Evolutionary conservation across 306 rosid species (phyloP), one percentile per base, ranked within the genome.

Genomic region (Vachellia collinsii): DNA sequence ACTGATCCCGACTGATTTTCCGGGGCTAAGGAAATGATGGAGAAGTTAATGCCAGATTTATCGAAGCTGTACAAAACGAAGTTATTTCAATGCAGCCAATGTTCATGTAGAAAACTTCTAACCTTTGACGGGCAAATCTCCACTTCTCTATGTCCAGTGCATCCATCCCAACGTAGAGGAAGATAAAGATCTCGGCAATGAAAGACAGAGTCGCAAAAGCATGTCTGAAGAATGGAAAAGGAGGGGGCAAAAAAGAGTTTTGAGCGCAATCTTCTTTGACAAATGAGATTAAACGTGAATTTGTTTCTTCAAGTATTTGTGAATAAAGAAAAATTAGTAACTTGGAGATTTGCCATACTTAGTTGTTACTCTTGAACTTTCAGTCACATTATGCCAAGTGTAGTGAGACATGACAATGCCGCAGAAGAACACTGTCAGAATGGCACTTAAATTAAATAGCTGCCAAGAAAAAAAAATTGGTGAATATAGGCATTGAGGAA

Each of bases 331-430:
- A 20, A 59, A 51, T 51, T 20, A 23, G 48, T 7, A 36, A 80
- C 68, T 34, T 38, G 29, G 46, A 73, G 65, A 48, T 75, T 76
- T 72, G 14, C 85, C 95, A 6, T 90, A 94, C 99, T 93, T 95
- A n/a, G 98, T 93, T 84, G 99, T 96, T 56, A 92, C 92, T 85
- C 99, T 87, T 80, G 99, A 96, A 86, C 96, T 90, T 85, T 93
- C 97, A 1, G 97, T 96, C 83, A 96, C 97, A 82, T 93, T 93
- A 83, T 96, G 97, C 99, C 99, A 96, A n/a, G 98, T 91, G 84
- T 96, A 96, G 83, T 96, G 99, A 79, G 99, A 96, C 99, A 96
- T 96, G 67, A 96, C 97, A 85, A 96, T 96, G 77, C 99, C 99
- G 50, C 98, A 90, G 83, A 96, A 93, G 94, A 96, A 96, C 82